Base-by-base conservation (phyloP, 1,284 basidiomycete species). In the Ustanciosporium gigantosporum region DNA sequence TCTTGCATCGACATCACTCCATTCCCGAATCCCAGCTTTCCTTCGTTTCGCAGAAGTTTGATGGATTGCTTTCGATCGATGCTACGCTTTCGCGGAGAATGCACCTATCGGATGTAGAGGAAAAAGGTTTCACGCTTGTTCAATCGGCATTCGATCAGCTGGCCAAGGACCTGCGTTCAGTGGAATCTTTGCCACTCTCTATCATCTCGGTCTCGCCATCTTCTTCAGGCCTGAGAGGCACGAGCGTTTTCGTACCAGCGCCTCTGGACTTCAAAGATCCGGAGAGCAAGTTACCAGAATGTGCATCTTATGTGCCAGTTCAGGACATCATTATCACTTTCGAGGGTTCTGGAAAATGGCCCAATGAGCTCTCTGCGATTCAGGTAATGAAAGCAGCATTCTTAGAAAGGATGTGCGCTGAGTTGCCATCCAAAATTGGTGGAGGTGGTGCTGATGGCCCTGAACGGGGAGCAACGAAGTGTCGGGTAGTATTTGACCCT, bases 321-420 rank as follows among this genome's bases (percentile, higher is more conserved):
- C 77, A 58, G 50, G 76, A 62, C 73, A 79, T 47, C 82, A 85
- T 46, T 81, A 83, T 31, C 66, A 79, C 16, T 83, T 84, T 58
- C 83, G 89, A 44, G 83, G 85, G 25, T 88, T 94, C 91, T 0
- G 87, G 88, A 0, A 84, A 85, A 62, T 99, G 95, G 95, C 95
- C 95, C 0, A 92, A 97, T 73, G 92, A 98, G 69, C 83, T 98
- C 1, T 83, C 82, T 15, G 91, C 92, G 0, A 88, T 97, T 36
- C 93, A 96, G 78, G 91, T 91, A 67, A 89, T 93, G 80, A 98
- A 98, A 79, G 82, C 95, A 2, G 94, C 94, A 0, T 88, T 98
- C 76, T 69, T 66, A 36, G 73, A 77, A 34, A 64, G 67, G 27
- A 64, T 77, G 36, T 67, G 68, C 21, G 40, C 42, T n/a, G 50